Evolutionary conservation across 495 filamentous ascomycete genomes (phyloP).

Genomic region (Cercophora sp.): DNA sequence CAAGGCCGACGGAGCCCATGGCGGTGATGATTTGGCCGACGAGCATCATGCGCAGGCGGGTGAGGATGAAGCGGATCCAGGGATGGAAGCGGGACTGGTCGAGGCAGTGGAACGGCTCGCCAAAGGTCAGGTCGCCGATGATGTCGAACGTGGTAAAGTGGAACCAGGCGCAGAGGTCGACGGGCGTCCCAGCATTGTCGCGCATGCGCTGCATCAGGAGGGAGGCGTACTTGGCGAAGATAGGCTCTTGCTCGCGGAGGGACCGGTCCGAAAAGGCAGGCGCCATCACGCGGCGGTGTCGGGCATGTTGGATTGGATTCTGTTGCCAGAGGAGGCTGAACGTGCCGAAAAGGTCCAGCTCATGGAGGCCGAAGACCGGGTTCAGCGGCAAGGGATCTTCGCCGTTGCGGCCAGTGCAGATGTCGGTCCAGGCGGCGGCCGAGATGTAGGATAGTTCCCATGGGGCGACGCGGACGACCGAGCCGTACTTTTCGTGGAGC

Average conservation of each 20-base stretch:
- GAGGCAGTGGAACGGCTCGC: slow-evolving; percentile 53
- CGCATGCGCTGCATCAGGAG: slow-evolving; percentile 36
- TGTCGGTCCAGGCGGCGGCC: slow-evolving; percentile 52
- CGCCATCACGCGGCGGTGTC: slow-evolving; percentile 39
- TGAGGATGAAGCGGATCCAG: slow-evolving; percentile 35
- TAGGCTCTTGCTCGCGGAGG: slow-evolving; percentile 38
- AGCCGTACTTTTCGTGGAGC: slow-evolving; percentile 7
- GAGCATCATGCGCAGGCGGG: neutral
- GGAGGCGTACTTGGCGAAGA: slow-evolving; percentile 38
- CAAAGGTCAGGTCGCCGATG: slow-evolving; percentile 58
- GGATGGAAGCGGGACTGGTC: slow-evolving; percentile 28
- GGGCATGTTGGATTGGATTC: slow-evolving; percentile 30
- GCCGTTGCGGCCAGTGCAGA: slow-evolving; percentile 40
- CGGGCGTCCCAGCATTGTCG: slow-evolving; percentile 14
- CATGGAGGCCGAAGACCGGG: slow-evolving; percentile 28
- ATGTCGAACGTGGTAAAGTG: slow-evolving; percentile 58
- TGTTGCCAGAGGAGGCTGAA: neutral
- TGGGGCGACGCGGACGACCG: slow-evolving; percentile 6
- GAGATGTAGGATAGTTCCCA: slow-evolving; percentile 53
- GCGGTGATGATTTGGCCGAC: slow-evolving; percentile 20
- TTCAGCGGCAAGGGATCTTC: slow-evolving; percentile 8
- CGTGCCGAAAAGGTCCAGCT: slow-evolving; percentile 2
- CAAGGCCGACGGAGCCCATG: slow-evolving; percentile 17
- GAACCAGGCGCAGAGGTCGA: slow-evolving; percentile 46
- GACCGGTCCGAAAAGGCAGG: slow-evolving; percentile 48